Evolutionary conservation across 345 rosid species (phyloP).

Genomic region (Psidium friedrichsthalianum): DNA sequence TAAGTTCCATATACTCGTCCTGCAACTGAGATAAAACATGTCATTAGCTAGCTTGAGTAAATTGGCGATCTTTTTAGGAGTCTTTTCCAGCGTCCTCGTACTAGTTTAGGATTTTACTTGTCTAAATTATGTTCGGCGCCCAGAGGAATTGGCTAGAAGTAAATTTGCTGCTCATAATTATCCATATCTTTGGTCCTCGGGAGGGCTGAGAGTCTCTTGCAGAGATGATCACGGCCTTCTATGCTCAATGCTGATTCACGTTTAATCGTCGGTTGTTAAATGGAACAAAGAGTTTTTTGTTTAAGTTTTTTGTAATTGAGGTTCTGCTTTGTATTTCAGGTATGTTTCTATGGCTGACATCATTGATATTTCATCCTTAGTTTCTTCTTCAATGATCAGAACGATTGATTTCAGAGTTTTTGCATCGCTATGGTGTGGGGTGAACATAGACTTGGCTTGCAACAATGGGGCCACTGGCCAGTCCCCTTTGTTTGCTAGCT

Average conservation of each 20-base stretch:
- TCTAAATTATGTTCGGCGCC: not conserved
- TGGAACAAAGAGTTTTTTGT: not conserved
- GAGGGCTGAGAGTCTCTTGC: not conserved
- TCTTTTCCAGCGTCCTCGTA: not conserved
- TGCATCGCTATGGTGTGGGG: conserved; percentile 55
- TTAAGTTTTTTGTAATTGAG: not conserved
- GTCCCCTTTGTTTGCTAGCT: conserved; percentile 26
- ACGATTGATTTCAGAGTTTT: conserved; percentile 74
- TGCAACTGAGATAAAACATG: not conserved
- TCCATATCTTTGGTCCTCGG: not conserved
- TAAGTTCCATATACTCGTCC: not conserved
- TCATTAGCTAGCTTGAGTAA: not conserved
- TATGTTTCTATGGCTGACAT: conserved; percentile 79
- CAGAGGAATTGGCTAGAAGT: not conserved
- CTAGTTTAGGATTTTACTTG: not conserved
- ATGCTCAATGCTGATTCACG: not conserved
- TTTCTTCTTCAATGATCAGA: conserved; percentile 44
- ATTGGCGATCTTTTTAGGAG: not conserved
- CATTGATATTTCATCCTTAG: conserved; percentile 55
- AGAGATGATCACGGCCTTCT: not conserved
- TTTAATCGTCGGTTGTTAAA: not conserved
- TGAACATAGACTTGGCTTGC: conserved; percentile 38
- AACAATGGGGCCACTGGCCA: conserved; percentile 12
- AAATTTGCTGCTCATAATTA: not conserved
- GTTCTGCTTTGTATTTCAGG: conserved; percentile 22